Evolutionary conservation across 2,329 filamentous ascomycete species (phyloP), one percentile per base, ranked within the genome.

Genomic region (Colletotrichum musae): DNA sequence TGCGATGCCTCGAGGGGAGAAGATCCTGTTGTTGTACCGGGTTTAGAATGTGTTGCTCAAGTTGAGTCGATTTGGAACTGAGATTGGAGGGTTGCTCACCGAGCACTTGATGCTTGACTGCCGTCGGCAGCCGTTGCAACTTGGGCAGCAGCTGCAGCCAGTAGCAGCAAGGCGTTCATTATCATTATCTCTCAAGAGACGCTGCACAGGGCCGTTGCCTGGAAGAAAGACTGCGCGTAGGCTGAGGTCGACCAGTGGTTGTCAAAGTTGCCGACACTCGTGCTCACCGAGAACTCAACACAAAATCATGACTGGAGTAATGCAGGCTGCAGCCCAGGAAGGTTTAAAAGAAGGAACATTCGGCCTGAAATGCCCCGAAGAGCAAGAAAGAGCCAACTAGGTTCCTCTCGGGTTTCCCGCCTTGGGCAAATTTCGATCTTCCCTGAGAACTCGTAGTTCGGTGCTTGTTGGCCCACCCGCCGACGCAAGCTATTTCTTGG

Each of bases 1-100:
- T 15, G 64, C 52, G 1, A 68, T n/a, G 2, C 64, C 64, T 4
- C 41, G 36, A 16, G 64, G 45, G 6, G 16, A n/a, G 18, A 68
- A 64, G 6, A 28, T 47, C 2, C 64, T 64, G 3, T 36, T 15
- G 43, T 6, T 3, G 4, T 18, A 18, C 5, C 7, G 16, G 5
- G 16, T 15, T 16, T 47, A 18, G 43, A 15, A 16, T 21, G 47
- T 12, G n/a, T 2, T 5, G 21, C 15, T 6, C 13, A 43, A n/a
- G 1, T 5, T 43, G 36, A 16, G 15, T 43, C 16, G 41, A n/a
- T 5, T 43, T n/a, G 58, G 43, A 36, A 2, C 9, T 7, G 0
- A 54, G 26, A 18, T 18, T 18, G 18, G 18, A 15, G 7, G 41
- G 18, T 15, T 50, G 6, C 59, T 45, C 1, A 62, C 48, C 48